Evolutionary conservation across 257 asterid species (phyloP), one percentile per base, ranked within the genome.

Genomic region (Capsicum pubescens): DNA sequence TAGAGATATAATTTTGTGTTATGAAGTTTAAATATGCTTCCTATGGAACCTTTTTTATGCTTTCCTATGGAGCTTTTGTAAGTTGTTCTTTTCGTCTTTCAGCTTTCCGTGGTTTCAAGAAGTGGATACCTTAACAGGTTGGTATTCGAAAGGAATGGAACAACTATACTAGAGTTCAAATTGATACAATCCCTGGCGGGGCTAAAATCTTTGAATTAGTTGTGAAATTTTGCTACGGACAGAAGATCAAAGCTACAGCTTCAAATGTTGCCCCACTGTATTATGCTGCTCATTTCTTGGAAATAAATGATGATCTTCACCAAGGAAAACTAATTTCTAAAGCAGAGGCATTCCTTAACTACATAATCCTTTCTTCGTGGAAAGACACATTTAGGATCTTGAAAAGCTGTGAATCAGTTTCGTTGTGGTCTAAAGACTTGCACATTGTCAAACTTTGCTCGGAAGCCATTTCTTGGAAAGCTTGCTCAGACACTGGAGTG

Each of bases 281-380:
- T 48, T 86, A 86, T 79, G 89, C 91, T 4, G 87, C 87, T 46
- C 86, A 88, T 59, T 84, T 86, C 84, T 50, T 88, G 67, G 87
- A 86, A 86, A 88, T 88, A 88, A 84, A 67, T 57, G 89, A 88
- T 54, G 86, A 84, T 50, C 74, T 79, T 17, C 21, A 72, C 42
- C 87, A 69, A 0, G 91, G 88, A 70, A 88, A 86, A 50, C 81
- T 88, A 17, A 70, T 86, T 48, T 82, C 85, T 1, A 78, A 82
- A 83, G 81, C 89, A 10, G 87, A 86, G 83, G 68, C 83, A 32
- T 86, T 88, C 79, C 35, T 86, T 26, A 86, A 85, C 70, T 83
- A 66, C 32, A 26, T 86, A 66, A 63, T 88, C 17, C 80, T 88
- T 14, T 84, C 88, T 12, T 86, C 87, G 3, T 86, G 91, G 91